phyloP scores from a whole-genome alignment of 352 stramenopile genomes.

The Globisporangium okanoganense region DNA sequence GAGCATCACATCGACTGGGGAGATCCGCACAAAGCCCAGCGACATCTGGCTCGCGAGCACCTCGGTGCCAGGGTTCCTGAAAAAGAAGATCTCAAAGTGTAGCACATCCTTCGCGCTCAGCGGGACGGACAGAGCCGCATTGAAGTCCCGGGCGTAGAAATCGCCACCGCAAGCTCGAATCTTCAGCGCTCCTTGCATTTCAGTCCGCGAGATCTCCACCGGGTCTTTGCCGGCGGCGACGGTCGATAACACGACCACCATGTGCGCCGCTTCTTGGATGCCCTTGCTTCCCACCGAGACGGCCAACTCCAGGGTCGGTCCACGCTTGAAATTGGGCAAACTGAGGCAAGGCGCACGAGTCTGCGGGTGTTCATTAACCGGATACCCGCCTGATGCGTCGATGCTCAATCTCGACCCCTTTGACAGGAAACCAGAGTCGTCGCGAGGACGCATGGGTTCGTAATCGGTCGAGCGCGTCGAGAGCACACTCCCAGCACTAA shows the following conservation, averaged over 20 bases:
- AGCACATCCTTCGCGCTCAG: constrained; percentile 58
- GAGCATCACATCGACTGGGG: constrained; percentile 65
- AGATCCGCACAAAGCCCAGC: constrained; percentile 73
- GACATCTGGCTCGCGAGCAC: constrained; percentile 52
- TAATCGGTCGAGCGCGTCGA: constrained; percentile 30
- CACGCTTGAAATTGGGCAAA: constrained; percentile 58
- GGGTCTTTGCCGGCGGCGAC: constrained; percentile 43
- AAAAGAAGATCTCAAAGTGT: constrained; percentile 76
- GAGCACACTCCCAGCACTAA: constrained; percentile 66
- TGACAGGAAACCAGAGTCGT: constrained; percentile 38
- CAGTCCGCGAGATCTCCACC: constrained; percentile 68
- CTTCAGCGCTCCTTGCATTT: constrained; percentile 67
- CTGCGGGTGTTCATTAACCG: constrained; percentile 20
- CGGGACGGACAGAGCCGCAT: constrained; percentile 61
- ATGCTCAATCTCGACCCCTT: constrained; percentile 28
- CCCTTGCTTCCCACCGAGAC: constrained; percentile 75
- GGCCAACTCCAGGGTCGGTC: constrained; percentile 60
- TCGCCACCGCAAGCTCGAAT: constrained; percentile 68
- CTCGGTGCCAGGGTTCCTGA: constrained; percentile 58
- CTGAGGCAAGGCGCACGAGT: constrained; percentile 62
- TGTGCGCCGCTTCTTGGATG: constrained; percentile 58
- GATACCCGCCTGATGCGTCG: constrained; percentile 3
- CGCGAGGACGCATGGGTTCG: constrained; percentile 27
- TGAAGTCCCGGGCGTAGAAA: constrained; percentile 80
- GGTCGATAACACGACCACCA: constrained; percentile 67